Evolutionary conservation across 2,329 filamentous ascomycete genomes (phyloP).

Genomic region (Colletotrichum ledebouriae): DNA sequence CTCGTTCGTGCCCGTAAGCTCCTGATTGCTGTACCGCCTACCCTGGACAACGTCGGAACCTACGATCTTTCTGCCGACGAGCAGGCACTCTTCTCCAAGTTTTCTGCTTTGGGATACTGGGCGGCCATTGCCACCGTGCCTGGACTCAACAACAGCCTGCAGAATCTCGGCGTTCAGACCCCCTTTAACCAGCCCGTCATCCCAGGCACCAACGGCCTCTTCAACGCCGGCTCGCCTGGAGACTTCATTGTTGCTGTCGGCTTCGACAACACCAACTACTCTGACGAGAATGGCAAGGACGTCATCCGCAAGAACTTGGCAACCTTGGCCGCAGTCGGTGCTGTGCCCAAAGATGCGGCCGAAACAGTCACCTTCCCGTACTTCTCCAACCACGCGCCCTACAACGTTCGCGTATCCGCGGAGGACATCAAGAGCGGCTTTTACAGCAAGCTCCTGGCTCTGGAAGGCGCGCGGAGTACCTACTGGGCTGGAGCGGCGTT

Average conservation of each 20-base stretch:
- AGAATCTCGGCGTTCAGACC: conserved; percentile 43
- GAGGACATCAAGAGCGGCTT: conserved; percentile 51
- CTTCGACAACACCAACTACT: conserved; percentile 34
- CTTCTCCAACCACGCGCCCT: conserved; percentile 49
- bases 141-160: conserved; percentile 44
- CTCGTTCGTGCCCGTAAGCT: conserved; percentile 45
- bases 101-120: conserved; percentile 51
- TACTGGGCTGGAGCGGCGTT: conserved; percentile 53
- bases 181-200: conserved; percentile 41
- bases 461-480: conserved; percentile 53
- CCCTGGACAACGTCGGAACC: conserved; percentile 48
- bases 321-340: conserved; percentile 29
- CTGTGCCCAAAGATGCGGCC: conserved; percentile 28
- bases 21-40: conserved; percentile 54
- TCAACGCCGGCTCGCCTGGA: conserved; percentile 26
- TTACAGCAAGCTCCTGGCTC: conserved; percentile 49
- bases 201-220: conserved; percentile 44
- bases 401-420: conserved; percentile 46
- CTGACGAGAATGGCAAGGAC: conserved; percentile 39
- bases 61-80: conserved; percentile 52
- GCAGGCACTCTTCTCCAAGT: conserved; percentile 50
- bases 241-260: conserved; percentile 43
- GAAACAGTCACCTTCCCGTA: conserved; percentile 34
- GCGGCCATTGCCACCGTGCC: conserved; percentile 49
- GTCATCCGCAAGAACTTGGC: conserved; percentile 37